phyloP scores from a whole-genome alignment of 2,329 filamentous ascomycete genomes.

The Chaetomium globosum region DNA sequence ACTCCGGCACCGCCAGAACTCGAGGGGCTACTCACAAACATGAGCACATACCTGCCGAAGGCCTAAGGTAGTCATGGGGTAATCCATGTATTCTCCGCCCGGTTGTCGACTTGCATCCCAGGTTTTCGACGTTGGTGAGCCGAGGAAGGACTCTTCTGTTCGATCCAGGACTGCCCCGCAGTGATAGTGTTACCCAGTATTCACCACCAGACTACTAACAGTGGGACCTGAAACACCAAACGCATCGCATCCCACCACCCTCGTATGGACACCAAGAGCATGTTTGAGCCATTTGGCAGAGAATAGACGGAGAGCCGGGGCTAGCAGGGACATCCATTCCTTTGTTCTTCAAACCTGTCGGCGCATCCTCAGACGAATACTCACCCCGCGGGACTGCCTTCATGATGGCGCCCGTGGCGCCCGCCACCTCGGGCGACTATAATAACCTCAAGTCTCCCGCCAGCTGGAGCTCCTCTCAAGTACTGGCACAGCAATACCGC shows the following conservation, averaged over 20 bases:
- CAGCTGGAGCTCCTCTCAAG: background rate
- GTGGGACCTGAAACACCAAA: slow-evolving; percentile 26
- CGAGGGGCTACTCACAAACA: background rate
- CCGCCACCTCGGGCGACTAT: slow-evolving; percentile 1
- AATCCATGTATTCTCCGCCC: background rate
- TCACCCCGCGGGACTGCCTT: background rate
- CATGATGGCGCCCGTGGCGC: background rate
- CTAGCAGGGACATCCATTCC: slow-evolving; percentile 2
- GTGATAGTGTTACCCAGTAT: slow-evolving; percentile 8
- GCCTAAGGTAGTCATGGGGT: too few relatives aligned
- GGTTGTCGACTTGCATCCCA: background rate
- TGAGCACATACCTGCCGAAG: background rate
- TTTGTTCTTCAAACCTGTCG: background rate
- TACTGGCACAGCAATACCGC: background rate
- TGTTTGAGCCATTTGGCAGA: slow-evolving; percentile 21
- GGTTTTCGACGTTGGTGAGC: background rate
- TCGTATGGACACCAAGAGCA: background rate
- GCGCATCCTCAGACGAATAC: slow-evolving; percentile 1
- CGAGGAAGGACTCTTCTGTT: slow-evolving; percentile 1
- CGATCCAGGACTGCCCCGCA: background rate
- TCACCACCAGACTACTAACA: slow-evolving; percentile 22
- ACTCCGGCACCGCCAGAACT: background rate
- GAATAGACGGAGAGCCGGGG: slow-evolving; percentile 4
- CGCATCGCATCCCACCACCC: slow-evolving; percentile 22
- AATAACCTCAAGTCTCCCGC: background rate